phyloP scores from a whole-genome alignment of 305 asterid species.

The Fraxinus platypoda region DNA sequence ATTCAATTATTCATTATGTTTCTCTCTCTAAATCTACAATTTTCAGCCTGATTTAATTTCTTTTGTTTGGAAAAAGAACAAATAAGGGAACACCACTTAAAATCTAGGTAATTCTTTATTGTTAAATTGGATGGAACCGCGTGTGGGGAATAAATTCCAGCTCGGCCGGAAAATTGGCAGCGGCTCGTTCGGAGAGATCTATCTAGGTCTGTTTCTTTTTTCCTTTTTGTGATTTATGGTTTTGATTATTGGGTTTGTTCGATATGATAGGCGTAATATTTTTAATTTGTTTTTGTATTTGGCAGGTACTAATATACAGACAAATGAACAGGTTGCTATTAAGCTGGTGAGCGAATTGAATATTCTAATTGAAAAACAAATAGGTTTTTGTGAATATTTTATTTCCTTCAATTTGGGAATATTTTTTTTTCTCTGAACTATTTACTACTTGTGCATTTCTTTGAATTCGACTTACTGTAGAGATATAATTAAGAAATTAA shows the following conservation, averaged over 20 bases:
- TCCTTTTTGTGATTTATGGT: background rate
- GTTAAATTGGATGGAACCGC: constrained; percentile 70
- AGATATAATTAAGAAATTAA: background rate
- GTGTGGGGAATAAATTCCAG: constrained; percentile 83
- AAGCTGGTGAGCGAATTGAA: constrained; percentile 65
- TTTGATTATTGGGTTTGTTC: background rate
- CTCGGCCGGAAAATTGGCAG: constrained; percentile 89
- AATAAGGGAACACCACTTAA: background rate
- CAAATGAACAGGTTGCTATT: constrained; percentile 89
- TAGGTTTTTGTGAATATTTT: background rate
- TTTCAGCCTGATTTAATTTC: constrained; percentile 22
- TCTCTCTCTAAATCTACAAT: constrained; percentile 20
- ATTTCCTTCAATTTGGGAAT: background rate
- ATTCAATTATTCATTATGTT: background rate
- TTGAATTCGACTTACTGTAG: background rate
- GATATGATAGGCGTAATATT: background rate
- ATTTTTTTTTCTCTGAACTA: background rate
- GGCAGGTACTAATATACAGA: constrained; percentile 83
- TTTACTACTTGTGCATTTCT: background rate
- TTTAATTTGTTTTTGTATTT: constrained; percentile 15
- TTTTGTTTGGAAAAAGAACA: background rate
- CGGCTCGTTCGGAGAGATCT: constrained; percentile 94
- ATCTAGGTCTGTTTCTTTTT: constrained; percentile 50
- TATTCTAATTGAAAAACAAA: background rate
- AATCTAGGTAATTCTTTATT: constrained; percentile 7